Evolutionary conservation across 108 stramenopile species (phyloP).

Genomic region (Cyclotella baltica): DNA sequence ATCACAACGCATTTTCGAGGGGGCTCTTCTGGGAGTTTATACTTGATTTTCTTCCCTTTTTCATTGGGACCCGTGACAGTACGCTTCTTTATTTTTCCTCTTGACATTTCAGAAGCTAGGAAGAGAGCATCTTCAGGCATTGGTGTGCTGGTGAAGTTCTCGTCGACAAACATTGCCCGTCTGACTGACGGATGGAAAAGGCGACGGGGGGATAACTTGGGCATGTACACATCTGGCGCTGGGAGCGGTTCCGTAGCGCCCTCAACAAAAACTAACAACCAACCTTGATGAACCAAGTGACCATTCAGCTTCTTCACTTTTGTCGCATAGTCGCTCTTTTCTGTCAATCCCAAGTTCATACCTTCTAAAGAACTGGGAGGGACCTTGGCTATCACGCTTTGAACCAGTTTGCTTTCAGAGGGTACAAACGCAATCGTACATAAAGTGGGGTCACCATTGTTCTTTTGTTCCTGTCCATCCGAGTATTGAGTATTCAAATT

Average conservation of each 20-base stretch:
- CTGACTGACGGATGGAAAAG: conserved; percentile 65
- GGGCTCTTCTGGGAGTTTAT: conserved; percentile 70
- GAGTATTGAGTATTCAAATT: conserved; percentile 61
- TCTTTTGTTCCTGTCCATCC: conserved; percentile 53
- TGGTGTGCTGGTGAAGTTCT: conserved; percentile 67
- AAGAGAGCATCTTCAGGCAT: conserved; percentile 72
- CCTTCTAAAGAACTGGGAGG: conserved; percentile 54
- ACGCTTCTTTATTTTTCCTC: conserved; percentile 34
- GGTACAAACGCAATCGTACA: conserved; percentile 85
- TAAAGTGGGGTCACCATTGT: conserved; percentile 53
- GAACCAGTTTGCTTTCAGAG: conserved; percentile 63
- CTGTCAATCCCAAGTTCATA: conserved; percentile 49
- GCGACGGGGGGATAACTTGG: conserved; percentile 77
- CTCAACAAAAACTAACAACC: conserved; percentile 44
- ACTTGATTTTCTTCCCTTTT: conserved; percentile 62
- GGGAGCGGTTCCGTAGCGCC: conserved; percentile 42
- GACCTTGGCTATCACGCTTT: conserved; percentile 58
- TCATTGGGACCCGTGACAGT: conserved; percentile 47
- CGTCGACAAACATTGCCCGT: conserved; percentile 73
- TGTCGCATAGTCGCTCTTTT: conserved; percentile 24
- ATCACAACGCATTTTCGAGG: conserved; percentile 67
- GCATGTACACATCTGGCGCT: conserved; percentile 50
- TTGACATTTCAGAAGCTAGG: conserved; percentile 62
- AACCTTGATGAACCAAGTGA: conserved; percentile 60
- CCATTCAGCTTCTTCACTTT: conserved; percentile 65